Evolutionary conservation across 2,329 filamentous ascomycete species (phyloP).

Genomic region (Neopestalotiopsis clavispora): DNA sequence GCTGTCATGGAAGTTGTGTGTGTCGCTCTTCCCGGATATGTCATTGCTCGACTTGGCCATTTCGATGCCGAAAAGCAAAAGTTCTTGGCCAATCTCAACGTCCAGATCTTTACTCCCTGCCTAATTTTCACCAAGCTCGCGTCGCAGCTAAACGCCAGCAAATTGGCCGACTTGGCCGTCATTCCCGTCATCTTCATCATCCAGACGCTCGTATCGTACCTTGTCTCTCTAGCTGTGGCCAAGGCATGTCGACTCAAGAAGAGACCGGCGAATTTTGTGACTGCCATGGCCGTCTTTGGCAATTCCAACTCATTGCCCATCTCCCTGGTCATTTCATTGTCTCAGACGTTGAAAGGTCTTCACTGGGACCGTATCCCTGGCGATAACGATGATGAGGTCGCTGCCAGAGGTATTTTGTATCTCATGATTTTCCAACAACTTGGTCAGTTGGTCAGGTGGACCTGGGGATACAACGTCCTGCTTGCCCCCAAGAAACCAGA

Average conservation of each 20-base stretch:
- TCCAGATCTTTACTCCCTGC: slow-evolving; percentile 95
- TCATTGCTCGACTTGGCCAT: slow-evolving; percentile 86
- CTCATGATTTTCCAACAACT: slow-evolving; percentile 97
- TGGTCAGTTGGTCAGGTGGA: slow-evolving; percentile 94
- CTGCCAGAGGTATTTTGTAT: slow-evolving; percentile 91
- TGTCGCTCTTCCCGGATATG: slow-evolving; percentile 91
- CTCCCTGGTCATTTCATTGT: slow-evolving; percentile 91
- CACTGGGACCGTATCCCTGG: slow-evolving; percentile 92
- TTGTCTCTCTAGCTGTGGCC: slow-evolving; percentile 73
- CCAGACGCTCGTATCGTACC: slow-evolving; percentile 86
- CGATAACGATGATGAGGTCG: slow-evolving; percentile 95
- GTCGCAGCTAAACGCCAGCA: slow-evolving; percentile 89
- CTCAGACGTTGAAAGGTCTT: slow-evolving; percentile 87
- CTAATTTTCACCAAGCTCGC: slow-evolving; percentile 97
- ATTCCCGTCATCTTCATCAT: slow-evolving; percentile 94
- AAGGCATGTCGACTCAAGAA: slow-evolving; percentile 81
- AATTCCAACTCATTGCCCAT: slow-evolving; percentile 99
- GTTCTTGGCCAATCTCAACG: slow-evolving; percentile 94
- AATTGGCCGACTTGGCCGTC: slow-evolving; percentile 86
- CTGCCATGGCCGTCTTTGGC: slow-evolving; percentile 96
- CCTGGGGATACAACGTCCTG: slow-evolving; percentile 95
- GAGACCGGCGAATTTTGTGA: slow-evolving; percentile 90
- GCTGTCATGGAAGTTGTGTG: slow-evolving; percentile 95
- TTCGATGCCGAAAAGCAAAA: slow-evolving; percentile 97
- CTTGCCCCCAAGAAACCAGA: slow-evolving; percentile 83